Evolutionary conservation across 345 rosid genomes (phyloP), one percentile per base, ranked within the genome.

Genomic region (Bruguiera parviflora): DNA sequence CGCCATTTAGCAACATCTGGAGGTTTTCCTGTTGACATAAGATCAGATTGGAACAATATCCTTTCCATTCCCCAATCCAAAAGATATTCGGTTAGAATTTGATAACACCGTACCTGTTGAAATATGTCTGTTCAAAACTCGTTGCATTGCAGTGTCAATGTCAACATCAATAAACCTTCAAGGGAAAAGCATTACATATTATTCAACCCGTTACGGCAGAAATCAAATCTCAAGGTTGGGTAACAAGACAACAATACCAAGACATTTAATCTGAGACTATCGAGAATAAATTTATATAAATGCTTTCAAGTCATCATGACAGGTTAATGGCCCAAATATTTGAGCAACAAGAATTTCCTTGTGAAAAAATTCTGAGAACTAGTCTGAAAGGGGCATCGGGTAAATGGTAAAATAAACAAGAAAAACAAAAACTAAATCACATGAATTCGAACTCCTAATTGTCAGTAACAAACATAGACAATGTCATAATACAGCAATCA

Each of bases 1-100:
- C 92, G 81, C 93, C 96, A 86, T 77, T 85, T 80, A 53, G 99
- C 96, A 76, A 85, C 73, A 65, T 95, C 91, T 0, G 83, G 89
- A 2, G 91, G 70, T 79, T 87, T 95, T 74, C 99, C 99, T 95
- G 79, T 43, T 10, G 68, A 27, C 46, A 61, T 5, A 5, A 71
- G 61, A 73, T 39, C 32, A 11, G 13, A 22, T 53, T 55, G 5
- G 68, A 37, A 58, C 13, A 1, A 4, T 13, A 13, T 31, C 47
- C 31, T n/a, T 65, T 32, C 18, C 66, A 56, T 65, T 53, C 55
- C 25, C 53, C 37, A 3, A 16, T 22, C 31, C 2, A 66, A 16
- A 51, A 29, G n/a, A 60, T 25, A 13, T 28, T 29, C 13, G 18
- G 57, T 58, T 59, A 51, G 55, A 62, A 73, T 22, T 11, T 31